Evolutionary conservation across 2,329 filamentous ascomycete species (phyloP).

Genomic region (Aureobasidium melanogenum): DNA sequence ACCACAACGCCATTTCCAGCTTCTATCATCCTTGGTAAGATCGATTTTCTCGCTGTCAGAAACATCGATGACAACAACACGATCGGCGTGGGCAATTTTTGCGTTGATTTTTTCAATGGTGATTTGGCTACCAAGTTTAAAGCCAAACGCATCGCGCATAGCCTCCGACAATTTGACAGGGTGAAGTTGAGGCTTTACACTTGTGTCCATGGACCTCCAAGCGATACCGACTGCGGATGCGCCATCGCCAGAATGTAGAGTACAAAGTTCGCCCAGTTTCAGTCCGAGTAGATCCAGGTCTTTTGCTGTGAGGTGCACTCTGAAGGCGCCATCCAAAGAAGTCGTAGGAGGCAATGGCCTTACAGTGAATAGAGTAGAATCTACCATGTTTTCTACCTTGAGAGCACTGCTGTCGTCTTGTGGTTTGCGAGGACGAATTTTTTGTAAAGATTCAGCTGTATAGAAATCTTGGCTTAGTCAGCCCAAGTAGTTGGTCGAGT

Average conservation of each 20-base stretch:
- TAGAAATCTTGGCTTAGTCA: constrained; percentile 10
- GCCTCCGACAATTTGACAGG: constrained; percentile 64
- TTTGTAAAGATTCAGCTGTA: constrained; percentile 4
- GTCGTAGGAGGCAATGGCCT: constrained; percentile 43
- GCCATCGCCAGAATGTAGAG: constrained; percentile 37
- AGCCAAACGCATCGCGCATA: constrained; percentile 61
- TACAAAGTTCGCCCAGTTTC: constrained; percentile 50
- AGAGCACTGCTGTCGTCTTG: neutral
- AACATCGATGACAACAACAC: constrained; percentile 53
- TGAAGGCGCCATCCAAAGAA: constrained; percentile 48
- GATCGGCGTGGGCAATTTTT: constrained; percentile 45
- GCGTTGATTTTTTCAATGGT: constrained; percentile 47
- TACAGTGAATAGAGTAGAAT: constrained; percentile 36
- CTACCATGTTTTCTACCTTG: constrained; percentile 6
- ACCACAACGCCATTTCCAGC: constrained; percentile 23
- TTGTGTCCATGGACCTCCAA: constrained; percentile 46
- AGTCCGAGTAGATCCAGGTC: constrained; percentile 48
- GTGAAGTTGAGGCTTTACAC: constrained; percentile 53
- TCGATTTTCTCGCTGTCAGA: constrained; percentile 20
- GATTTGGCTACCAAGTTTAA: constrained; percentile 64
- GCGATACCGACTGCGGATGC: constrained; percentile 50
- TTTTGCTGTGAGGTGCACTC: constrained; percentile 48
- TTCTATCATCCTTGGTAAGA: constrained; percentile 25
- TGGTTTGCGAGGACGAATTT: neutral
- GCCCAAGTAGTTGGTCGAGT: neutral